Percentiles rank a stretch among this genome's conserved stretches.
Conservation (phyloP, 2,329 filamentous ascomycete species). For the Drechslerella stenobrocha region DNA sequence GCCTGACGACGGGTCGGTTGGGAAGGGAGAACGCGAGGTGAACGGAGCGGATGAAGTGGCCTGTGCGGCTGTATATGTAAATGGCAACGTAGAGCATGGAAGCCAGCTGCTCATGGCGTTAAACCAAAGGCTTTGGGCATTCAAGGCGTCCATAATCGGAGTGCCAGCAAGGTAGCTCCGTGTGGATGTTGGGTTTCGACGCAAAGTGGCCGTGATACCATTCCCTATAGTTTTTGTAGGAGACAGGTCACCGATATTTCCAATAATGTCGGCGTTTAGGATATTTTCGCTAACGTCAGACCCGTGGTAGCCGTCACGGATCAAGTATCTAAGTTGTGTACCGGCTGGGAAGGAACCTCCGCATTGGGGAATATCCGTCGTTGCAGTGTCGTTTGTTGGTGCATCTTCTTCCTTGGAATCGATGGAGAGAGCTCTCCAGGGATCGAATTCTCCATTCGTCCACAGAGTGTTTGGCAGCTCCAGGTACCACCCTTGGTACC, state of each 20-base stretch:
- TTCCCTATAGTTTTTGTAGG: constrained; percentile 26
- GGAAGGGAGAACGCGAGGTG: constrained; percentile 18
- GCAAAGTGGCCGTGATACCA: constrained; percentile 10
- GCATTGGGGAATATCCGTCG: constrained; percentile 45
- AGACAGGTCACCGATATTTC: constrained; percentile 8
- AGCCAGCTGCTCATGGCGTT: constrained; percentile 42
- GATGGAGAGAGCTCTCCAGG: constrained; percentile 56
- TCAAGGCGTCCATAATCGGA: constrained; percentile 24
- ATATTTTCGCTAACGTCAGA: constrained; percentile 47
- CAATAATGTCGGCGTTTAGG: not conserved
- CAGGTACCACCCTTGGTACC: constrained; percentile 57
- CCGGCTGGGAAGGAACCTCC: constrained; percentile 23
- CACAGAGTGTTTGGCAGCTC: constrained; percentile 57
- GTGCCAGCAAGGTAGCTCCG: constrained; percentile 9
- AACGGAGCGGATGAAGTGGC: constrained; percentile 17
- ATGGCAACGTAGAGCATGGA: constrained; percentile 26
- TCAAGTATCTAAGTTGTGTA: constrained; percentile 48
- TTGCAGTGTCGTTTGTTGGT: constrained; percentile 52
- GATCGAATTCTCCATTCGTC: constrained; percentile 57
- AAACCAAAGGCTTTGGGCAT: constrained; percentile 42
- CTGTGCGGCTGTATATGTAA: constrained; percentile 9
- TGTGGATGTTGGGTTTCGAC: constrained; percentile 2
- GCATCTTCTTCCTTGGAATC: constrained; percentile 54
- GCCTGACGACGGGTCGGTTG: constrained; percentile 7
- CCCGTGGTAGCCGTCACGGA: constrained; percentile 49